These are phyloP conservation scores for Clonostachys rosea DNA, from an alignment of 2,329 filamentous ascomycete genomes.

Conservation along the genomic window DNA sequence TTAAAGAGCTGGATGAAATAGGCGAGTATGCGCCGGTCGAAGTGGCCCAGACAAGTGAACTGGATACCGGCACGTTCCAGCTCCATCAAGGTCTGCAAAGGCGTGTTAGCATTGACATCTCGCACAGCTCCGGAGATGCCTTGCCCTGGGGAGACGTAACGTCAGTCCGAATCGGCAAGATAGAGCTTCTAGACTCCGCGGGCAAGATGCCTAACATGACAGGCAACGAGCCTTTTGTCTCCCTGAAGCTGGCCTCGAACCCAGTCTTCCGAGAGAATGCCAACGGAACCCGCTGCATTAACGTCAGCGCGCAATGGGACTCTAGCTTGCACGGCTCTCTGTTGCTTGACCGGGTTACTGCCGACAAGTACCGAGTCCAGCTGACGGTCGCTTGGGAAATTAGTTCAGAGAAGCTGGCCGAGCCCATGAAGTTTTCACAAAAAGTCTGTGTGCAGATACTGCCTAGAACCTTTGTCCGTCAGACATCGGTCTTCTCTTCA, in stretches of 20 bases:
- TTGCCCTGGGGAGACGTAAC: conserved; percentile 85
- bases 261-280: conserved; percentile 80
- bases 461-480: conserved; percentile 77
- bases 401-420: conserved; percentile 74
- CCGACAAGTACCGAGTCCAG: conserved; percentile 90
- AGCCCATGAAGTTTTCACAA: conserved; percentile 82
- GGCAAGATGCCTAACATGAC: conserved; percentile 82
- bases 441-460: conserved; percentile 80
- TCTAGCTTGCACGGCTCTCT: conserved; percentile 88
- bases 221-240: conserved; percentile 66
- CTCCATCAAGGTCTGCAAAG: conserved; percentile 92
- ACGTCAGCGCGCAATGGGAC: conserved; percentile 91
- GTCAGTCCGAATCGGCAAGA: conserved; percentile 70
- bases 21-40: conserved; percentile 92
- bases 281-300: conserved; percentile 85
- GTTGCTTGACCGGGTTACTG: conserved; percentile 87
- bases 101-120: conserved; percentile 81
- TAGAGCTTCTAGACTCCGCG: conserved; percentile 78
- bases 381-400: conserved; percentile 86
- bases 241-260: conserved; percentile 70
- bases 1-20: conserved; percentile 86
- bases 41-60: conserved; percentile 77
- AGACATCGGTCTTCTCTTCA: conserved; percentile 80
- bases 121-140: conserved; percentile 82
- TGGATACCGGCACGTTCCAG: conserved; percentile 89